phyloP scores from a whole-genome alignment of 495 filamentous ascomycete genomes.

The Aspergillus steynii region DNA sequence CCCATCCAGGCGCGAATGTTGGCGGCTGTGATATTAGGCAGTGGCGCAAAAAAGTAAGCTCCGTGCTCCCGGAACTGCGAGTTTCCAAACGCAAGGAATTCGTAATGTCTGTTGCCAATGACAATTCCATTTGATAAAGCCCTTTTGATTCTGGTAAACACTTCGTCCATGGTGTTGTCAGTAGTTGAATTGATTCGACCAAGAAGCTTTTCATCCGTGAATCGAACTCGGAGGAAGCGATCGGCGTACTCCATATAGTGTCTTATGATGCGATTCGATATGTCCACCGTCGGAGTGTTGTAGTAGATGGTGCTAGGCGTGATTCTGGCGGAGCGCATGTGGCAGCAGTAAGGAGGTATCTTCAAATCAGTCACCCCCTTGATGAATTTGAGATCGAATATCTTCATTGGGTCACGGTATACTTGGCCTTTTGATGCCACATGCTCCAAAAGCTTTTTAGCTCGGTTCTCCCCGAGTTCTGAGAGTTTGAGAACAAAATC shows the following conservation, averaged over 20 bases:
- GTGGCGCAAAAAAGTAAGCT: slow-evolving; percentile 82
- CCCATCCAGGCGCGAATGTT: slow-evolving; percentile 93
- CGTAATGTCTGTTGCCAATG: slow-evolving; percentile 77
- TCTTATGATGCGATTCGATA: slow-evolving; percentile 83
- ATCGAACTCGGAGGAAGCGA: slow-evolving; percentile 87
- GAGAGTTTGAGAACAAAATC: slow-evolving; percentile 65
- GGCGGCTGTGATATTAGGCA: slow-evolving; percentile 59
- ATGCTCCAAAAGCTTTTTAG: slow-evolving; percentile 61
- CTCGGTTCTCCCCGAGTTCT: slow-evolving; percentile 45
- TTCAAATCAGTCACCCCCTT: slow-evolving; percentile 48
- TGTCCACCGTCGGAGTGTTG: slow-evolving; percentile 75
- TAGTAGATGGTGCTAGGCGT: slow-evolving; percentile 84
- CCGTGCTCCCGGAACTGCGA: slow-evolving; percentile 93
- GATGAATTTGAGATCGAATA: slow-evolving; percentile 59
- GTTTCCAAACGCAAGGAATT: slow-evolving; percentile 94
- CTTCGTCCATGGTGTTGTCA: slow-evolving; percentile 60
- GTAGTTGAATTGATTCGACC: slow-evolving; percentile 59
- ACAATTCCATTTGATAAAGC: slow-evolving; percentile 75
- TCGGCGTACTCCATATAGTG: slow-evolving; percentile 67
- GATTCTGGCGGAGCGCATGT: slow-evolving; percentile 70
- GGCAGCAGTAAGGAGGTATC: slow-evolving; percentile 70
- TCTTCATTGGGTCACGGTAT: slow-evolving; percentile 69
- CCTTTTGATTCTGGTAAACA: slow-evolving; percentile 73
- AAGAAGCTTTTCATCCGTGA: slow-evolving; percentile 75
- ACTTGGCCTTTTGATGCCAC: slow-evolving; percentile 58